These are phyloP conservation scores for Neonectria coccinea DNA, from an alignment of 2,329 filamentous ascomycete genomes.

Conservation along the genomic window DNA sequence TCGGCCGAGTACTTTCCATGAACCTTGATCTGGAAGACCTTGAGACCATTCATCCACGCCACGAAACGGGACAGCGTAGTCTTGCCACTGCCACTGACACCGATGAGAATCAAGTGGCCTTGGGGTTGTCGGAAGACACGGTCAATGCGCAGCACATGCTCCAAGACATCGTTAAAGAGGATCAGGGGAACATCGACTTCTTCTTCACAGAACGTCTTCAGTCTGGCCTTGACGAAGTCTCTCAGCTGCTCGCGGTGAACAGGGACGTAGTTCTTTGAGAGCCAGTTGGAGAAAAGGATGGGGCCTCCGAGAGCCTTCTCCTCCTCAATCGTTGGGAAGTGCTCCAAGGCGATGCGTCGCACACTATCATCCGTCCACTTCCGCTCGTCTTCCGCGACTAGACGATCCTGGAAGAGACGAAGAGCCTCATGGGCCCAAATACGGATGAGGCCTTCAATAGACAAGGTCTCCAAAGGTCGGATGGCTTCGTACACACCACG, in stretches of 20 bases:
- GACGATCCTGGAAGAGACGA: slow-evolving; percentile 94
- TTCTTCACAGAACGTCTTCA: slow-evolving; percentile 99
- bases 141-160: slow-evolving; percentile 98
- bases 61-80: slow-evolving; percentile 98
- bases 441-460: slow-evolving; percentile 90
- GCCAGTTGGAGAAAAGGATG: slow-evolving; percentile 99
- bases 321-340: slow-evolving; percentile 96
- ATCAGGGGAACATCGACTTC: slow-evolving; percentile 98
- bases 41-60: slow-evolving; percentile 99
- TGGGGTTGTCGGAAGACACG: slow-evolving; percentile 98
- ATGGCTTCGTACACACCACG: slow-evolving; percentile 98
- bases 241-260: slow-evolving; percentile 95
- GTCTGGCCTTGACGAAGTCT: slow-evolving; percentile 95
- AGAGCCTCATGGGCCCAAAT: slow-evolving; percentile 99
- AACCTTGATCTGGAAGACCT: slow-evolving; percentile 99
- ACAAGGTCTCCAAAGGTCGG: slow-evolving; percentile 86
- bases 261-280: slow-evolving; percentile 98
- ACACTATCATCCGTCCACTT: slow-evolving; percentile 95
- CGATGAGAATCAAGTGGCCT: slow-evolving; percentile 97
- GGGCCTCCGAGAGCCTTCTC: slow-evolving; percentile 89
- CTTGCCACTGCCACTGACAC: slow-evolving; percentile 98
- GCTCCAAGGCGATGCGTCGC: slow-evolving; percentile 84
- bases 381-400: slow-evolving; percentile 93
- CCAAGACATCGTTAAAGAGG: slow-evolving; percentile 98
- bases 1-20: slow-evolving; percentile 98